Evolutionary conservation across 164 flowering plant species (phyloP).

Genomic region (Stephania cephalantha): DNA sequence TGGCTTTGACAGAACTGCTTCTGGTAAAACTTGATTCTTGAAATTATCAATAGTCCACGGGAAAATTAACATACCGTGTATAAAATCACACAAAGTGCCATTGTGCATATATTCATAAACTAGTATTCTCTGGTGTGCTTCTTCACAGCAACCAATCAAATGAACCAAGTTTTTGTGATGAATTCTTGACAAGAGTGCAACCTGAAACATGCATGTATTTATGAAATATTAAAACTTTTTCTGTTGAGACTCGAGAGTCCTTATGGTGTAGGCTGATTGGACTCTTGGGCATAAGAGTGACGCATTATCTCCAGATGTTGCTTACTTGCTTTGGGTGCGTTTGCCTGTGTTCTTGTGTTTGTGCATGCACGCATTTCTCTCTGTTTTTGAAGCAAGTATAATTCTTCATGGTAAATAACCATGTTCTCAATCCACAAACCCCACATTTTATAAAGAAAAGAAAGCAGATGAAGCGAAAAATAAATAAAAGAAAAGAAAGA

Average conservation of each 20-base stretch:
- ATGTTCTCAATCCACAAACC: too few species aligned
- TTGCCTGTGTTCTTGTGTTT: too few species aligned
- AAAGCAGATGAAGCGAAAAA: too few species aligned
- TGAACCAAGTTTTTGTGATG: conserved; percentile 96
- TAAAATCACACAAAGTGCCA: conserved; percentile 76
- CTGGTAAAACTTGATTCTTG: neutral
- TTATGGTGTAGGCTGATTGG: neutral
- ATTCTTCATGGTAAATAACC: too few species aligned
- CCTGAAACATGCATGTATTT: conserved; percentile 40
- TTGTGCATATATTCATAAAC: conserved; percentile 99
- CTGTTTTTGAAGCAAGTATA: neutral
- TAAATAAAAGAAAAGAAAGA: too few species aligned
- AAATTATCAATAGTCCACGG: neutral
- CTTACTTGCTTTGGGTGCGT: too few species aligned
- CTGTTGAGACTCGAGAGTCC: neutral
- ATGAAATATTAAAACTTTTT: conserved; percentile 2
- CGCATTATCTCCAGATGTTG: too few species aligned
- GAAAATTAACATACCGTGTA: conserved; percentile 45
- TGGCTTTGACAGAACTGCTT: conserved; percentile 4
- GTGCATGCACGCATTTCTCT: neutral
- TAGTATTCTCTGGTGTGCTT: conserved; percentile 59
- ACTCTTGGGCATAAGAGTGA: neutral
- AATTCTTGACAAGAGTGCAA: conserved; percentile 86
- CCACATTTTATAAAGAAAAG: too few species aligned
- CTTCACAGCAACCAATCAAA: conserved; percentile 85